phyloP scores from a whole-genome alignment of 345 rosid species.

The Melaleuca alternifolia region DNA sequence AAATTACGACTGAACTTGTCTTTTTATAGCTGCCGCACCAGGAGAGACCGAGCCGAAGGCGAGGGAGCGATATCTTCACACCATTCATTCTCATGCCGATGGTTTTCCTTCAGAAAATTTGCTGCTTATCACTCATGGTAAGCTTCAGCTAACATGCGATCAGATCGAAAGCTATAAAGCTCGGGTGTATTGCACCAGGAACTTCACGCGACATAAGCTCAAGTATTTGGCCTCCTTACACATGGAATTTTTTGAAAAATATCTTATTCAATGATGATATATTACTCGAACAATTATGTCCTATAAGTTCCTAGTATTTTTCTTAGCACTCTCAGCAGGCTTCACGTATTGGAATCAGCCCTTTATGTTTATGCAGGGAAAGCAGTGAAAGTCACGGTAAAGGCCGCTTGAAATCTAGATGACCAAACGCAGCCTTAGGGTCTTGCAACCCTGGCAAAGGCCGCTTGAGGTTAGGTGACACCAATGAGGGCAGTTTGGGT shows the following conservation, averaged over 20 bases:
- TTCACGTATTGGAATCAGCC: background rate
- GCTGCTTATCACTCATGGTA: slow-evolving; percentile 77
- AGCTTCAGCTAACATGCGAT: background rate
- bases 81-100: slow-evolving; percentile 52
- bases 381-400: slow-evolving; percentile 52
- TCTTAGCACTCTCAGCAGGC: background rate
- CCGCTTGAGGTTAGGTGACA: no score
- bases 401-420: no score
- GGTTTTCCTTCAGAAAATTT: slow-evolving; percentile 70
- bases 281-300: background rate
- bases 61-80: slow-evolving; percentile 43
- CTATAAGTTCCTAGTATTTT: background rate
- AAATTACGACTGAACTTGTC: background rate
- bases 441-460: no score
- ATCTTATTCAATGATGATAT: background rate
- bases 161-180: background rate
- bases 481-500: no score
- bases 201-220: background rate
- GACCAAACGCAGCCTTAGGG: no score
- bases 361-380: slow-evolving; percentile 34
- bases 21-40: slow-evolving; percentile 55
- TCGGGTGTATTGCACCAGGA: background rate
- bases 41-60: slow-evolving; percentile 39
- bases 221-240: background rate
- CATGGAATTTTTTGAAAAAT: background rate